Percentiles rank a stretch among this genome's conserved stretches.
Conservation (phyloP, 2,329 filamentous ascomycete genomes). For the Neofusicoccum parvum region DNA sequence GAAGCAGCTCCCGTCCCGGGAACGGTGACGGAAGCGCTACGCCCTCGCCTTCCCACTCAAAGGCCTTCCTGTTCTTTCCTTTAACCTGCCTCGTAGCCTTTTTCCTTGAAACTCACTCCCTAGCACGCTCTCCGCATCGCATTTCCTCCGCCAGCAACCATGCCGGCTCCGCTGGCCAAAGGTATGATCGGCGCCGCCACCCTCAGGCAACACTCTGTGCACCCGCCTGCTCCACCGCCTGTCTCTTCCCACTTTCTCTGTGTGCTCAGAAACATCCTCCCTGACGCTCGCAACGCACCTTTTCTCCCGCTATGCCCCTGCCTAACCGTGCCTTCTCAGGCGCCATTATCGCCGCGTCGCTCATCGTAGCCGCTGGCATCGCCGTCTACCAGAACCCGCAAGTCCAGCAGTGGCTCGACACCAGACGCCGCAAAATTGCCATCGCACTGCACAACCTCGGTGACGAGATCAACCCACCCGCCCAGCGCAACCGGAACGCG, state of each 20-base stretch:
- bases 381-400: constrained; percentile 67
- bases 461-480: constrained; percentile 52
- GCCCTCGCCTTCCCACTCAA: background rate
- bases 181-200: constrained; percentile 34
- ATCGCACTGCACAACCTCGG: constrained; percentile 61
- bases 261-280: constrained; percentile 10
- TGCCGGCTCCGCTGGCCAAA: constrained; percentile 46
- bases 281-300: constrained; percentile 15
- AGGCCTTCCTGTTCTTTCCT: constrained; percentile 1
- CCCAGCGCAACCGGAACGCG: background rate
- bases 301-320: constrained; percentile 18
- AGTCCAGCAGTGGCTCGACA: constrained; percentile 63
- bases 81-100: background rate
- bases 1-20: constrained; percentile 6
- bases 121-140: background rate
- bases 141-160: constrained; percentile 23
- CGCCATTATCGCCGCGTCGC: constrained; percentile 63
- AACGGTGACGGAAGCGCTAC: constrained; percentile 4
- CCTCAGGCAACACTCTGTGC: constrained; percentile 26
- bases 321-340: constrained; percentile 48
- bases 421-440: constrained; percentile 63
- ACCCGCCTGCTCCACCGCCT: constrained; percentile 25
- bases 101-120: background rate
- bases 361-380: constrained; percentile 63
- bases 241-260: constrained; percentile 24